Percentiles rank a stretch among this genome's conserved stretches.
Conservation (phyloP, 1,284 basidiomycete species). For the Salmacisia buchloeana region DNA sequence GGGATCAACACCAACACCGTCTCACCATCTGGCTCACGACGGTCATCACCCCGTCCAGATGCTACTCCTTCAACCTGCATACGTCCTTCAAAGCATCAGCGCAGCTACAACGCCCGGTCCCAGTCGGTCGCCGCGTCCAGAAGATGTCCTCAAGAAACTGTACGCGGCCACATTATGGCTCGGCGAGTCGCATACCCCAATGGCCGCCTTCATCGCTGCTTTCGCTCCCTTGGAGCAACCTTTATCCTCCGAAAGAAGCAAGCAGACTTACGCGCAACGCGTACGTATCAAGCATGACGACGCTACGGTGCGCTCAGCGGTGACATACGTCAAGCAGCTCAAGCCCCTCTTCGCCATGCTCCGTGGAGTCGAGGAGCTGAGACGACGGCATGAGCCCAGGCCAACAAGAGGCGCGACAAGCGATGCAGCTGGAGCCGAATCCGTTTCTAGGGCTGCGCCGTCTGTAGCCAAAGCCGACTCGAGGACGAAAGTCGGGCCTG, state of each 20-base stretch:
- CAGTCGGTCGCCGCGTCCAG: too few relatives aligned
- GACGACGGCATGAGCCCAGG: background rate
- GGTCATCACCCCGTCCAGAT: too few relatives aligned
- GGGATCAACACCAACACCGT: too few relatives aligned
- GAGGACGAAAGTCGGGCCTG: too few relatives aligned
- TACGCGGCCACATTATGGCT: constrained; percentile 1
- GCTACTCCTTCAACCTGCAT: too few relatives aligned
- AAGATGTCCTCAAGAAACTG: background rate
- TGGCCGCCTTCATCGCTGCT: background rate
- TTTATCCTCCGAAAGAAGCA: too few relatives aligned
- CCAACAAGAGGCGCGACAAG: too few relatives aligned
- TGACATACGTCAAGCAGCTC: constrained; percentile 3
- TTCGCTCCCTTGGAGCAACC: background rate
- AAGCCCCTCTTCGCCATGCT: background rate
- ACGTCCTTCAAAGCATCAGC: too few relatives aligned
- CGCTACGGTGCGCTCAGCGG: background rate
- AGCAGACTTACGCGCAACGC: too few relatives aligned
- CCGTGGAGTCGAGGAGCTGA: background rate
- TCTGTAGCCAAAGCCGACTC: background rate
- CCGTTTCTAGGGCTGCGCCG: background rate
- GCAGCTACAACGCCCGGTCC: too few relatives aligned
- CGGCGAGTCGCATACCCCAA: constrained; percentile 4
- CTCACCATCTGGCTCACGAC: too few relatives aligned
- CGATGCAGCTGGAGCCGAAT: background rate
- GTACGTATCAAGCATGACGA: constrained; percentile 1